Evolutionary conservation across 805 yeast species (phyloP), one percentile per base, ranked within the genome.

Genomic region (Debaryomyces prosopidis): DNA sequence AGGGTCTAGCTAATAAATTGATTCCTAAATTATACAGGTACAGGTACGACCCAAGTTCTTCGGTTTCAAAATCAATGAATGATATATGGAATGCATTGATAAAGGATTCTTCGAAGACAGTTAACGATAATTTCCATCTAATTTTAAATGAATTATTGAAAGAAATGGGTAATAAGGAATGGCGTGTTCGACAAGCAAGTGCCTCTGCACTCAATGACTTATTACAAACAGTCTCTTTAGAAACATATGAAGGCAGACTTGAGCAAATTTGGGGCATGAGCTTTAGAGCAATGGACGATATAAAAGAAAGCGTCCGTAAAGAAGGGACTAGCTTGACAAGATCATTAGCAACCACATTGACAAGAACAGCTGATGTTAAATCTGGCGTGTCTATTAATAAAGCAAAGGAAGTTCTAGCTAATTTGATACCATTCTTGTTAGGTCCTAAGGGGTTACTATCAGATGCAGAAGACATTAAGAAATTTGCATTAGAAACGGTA

Each of bases 151-250:
- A 89, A 54, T 65, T 89, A 2, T 59, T 89, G 36, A 59, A 57
- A 2, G 78, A 89, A 19, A 85, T 89, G 84, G 85, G 89, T 1
- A 81, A 81, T 47, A 79, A 84, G 43, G 97, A 94, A 63, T 94
- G 98, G 97, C 78, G 98, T 54, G 88, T 85, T 0, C 77, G 99
- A 53, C 94, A 92, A 59, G 97, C 97, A 0, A 81, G 94, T 61
- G 74, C 92, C 0, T 61, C 77, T 8, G 97, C 90, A 0, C 63
- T 88, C 44, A 69, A 79, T 27, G 90, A 89, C 51, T 64, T 92
- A 15, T 63, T 94, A 11, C 86, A 83, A 49, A 74, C 82, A n/a
- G 73, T 77, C 19, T 75, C 83, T 0, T 54, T 80, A 18, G 81
- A 78, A 9, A 67, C 61, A 11, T 85, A 84, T 54, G 79, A 79